Base-by-base conservation (phyloP, 73 alveolate species). In the Durusdinium trenchii region DNA sequence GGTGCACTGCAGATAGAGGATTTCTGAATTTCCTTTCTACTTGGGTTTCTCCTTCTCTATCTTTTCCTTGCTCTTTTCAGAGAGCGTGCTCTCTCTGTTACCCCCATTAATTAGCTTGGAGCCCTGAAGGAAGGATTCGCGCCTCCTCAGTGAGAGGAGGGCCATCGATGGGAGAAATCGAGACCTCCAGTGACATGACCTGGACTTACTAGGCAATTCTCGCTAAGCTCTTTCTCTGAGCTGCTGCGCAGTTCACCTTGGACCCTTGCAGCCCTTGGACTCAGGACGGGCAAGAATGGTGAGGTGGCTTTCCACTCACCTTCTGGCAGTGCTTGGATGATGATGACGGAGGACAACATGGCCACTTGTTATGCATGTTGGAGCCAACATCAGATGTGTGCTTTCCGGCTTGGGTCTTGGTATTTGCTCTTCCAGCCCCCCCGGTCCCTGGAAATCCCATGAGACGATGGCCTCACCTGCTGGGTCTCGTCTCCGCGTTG, bases 271-370 rank as follows among this genome's bases (percentile, higher is more conserved):
- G 30, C 38, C 79, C 38, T 20, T 64, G 20, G 20, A 20, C 42
- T 3, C 54, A 76, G 87, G 87, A 45, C 87, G 18, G 87, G 87
- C 40, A 76, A 40, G 61, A n/a, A n/a, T n/a, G n/a, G n/a, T n/a
- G 87, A 76, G n/a, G 87, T 81, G 91, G 91, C 69, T 67, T 81
- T 81, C 91, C 91, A 81, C n/a, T 46, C 64, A 5, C 91, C 91
- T 23, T 30, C 45, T 43, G 47, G 32, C 67, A 81, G 30, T 43
- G 67, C 91, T 2, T 81, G 91, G 91, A 46, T 81, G 67, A 28
- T 9, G 71, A 81, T 81, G 91, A 47, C 67, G 14, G 69, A 36
- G 28, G 35, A 46, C 30, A 46, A 51, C 43, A 81, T 81, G 91
- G 91, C 47, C 36, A 16, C 87, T 32, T 35, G 84, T 20, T 57